Conservation (phyloP, 1,284 basidiomycete species). For the Cerioporus squamosus region DNA sequence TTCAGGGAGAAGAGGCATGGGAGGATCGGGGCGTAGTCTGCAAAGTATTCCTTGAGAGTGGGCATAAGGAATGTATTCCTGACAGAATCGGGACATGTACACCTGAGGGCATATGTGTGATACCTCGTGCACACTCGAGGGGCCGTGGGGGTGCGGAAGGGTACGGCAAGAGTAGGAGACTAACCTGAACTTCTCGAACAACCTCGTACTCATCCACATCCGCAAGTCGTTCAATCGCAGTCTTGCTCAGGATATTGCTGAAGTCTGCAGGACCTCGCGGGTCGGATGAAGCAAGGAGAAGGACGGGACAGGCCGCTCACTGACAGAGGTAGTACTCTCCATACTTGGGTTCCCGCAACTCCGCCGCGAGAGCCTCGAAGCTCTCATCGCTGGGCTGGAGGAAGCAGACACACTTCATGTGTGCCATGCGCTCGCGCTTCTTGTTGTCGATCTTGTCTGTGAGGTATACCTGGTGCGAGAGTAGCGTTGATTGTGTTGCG, state of each 20-base stretch:
- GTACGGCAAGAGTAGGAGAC: constrained; percentile 24
- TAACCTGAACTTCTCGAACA: constrained; percentile 94
- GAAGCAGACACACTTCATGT: constrained; percentile 97
- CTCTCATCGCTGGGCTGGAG: constrained; percentile 83
- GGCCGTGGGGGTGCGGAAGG: background rate
- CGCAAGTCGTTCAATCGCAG: constrained; percentile 91
- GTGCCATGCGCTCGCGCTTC: constrained; percentile 87
- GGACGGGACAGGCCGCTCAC: constrained; percentile 60
- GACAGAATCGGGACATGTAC: no score
- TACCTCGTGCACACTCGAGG: background rate
- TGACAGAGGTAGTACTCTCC: constrained; percentile 97
- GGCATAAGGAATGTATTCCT: constrained; percentile 19
- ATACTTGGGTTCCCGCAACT: constrained; percentile 91
- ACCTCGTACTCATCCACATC: constrained; percentile 97
- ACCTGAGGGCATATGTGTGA: no score
- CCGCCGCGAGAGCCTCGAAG: constrained; percentile 81
- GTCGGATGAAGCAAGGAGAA: constrained; percentile 11
- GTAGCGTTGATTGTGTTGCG: constrained; percentile 90
- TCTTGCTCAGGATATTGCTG: constrained; percentile 91
- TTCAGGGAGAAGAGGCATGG: constrained; percentile 91
- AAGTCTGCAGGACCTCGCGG: constrained; percentile 68
- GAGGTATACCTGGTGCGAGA: constrained; percentile 97
- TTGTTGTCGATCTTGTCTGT: constrained; percentile 96
- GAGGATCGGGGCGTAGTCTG: constrained; percentile 89
- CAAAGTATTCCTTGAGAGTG: constrained; percentile 84